phyloP scores from a whole-genome alignment of 2,329 filamentous ascomycete genomes.

The Exserohilum rostratum region DNA sequence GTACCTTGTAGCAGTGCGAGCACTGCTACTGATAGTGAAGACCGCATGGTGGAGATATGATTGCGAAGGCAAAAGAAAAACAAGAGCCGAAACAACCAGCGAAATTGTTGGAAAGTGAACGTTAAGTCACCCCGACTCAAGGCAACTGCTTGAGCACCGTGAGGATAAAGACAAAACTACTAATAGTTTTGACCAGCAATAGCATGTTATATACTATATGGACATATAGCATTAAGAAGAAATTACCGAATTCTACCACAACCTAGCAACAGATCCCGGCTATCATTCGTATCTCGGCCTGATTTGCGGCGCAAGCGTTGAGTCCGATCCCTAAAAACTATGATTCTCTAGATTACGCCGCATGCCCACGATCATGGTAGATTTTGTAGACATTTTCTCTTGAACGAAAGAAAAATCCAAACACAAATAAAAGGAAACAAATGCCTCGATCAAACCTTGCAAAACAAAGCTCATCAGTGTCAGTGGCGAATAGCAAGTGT shows the following conservation, averaged over 20 bases:
- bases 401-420: too few relatives aligned
- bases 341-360: background rate
- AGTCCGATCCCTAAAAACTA: background rate
- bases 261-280: background rate
- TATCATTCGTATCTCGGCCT: background rate
- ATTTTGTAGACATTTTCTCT: too few relatives aligned
- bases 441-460: background rate
- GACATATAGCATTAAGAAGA: background rate
- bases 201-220: background rate
- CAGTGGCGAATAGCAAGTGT: background rate
- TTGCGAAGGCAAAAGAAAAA: background rate
- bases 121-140: background rate
- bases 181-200: background rate
- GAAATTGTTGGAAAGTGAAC: background rate
- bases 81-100: background rate
- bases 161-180: background rate
- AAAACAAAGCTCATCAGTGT: background rate
- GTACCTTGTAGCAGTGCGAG: conserved; percentile 32
- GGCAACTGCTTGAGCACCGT: background rate
- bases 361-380: too few relatives aligned
- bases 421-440: background rate
- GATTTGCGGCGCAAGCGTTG: background rate
- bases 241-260: background rate
- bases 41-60: conserved; percentile 26
- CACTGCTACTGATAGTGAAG: conserved; percentile 23